Evolutionary conservation across 2,329 filamentous ascomycete species (phyloP).

Genomic region (Lecanicillium sp.): DNA sequence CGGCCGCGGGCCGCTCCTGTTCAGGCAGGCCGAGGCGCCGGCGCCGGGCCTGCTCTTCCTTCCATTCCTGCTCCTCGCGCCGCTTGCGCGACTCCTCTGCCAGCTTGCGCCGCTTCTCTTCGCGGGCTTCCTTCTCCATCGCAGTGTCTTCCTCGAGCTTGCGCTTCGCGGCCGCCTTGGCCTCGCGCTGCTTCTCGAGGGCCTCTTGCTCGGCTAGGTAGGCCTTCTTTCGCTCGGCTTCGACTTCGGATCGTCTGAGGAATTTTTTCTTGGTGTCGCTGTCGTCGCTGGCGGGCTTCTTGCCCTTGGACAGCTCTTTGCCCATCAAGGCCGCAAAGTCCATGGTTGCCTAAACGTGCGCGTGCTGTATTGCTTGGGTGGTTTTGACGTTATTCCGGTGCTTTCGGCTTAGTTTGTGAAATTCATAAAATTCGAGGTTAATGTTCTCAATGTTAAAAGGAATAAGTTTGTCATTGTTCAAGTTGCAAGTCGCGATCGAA

Average conservation of each 20-base stretch:
- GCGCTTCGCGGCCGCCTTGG: slow-evolving; percentile 70
- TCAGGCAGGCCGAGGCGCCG: slow-evolving; percentile 78
- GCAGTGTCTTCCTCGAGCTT: slow-evolving; percentile 84
- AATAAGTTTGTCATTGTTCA: neutral
- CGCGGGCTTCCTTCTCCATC: slow-evolving; percentile 59
- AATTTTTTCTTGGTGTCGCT: slow-evolving; percentile 57
- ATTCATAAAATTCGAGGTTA: neutral
- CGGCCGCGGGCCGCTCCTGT: slow-evolving; percentile 36
- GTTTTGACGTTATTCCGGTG: neutral
- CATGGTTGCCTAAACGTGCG: slow-evolving; percentile 47
- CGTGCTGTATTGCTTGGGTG: neutral
- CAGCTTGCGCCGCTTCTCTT: slow-evolving; percentile 74
- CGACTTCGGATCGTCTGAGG: slow-evolving; percentile 75
- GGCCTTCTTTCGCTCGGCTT: slow-evolving; percentile 71
- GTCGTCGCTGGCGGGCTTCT: slow-evolving; percentile 40
- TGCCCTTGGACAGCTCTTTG: slow-evolving; percentile 82
- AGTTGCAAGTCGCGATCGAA: slow-evolving; percentile 7
- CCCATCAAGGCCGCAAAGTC: slow-evolving; percentile 94
- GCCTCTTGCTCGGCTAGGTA: slow-evolving; percentile 78
- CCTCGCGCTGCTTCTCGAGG: slow-evolving; percentile 63
- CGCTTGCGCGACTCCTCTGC: slow-evolving; percentile 71
- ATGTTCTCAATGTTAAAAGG: neutral
- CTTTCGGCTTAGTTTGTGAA: neutral
- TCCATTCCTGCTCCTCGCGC: slow-evolving; percentile 66
- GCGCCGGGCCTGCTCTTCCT: slow-evolving; percentile 65